Conservation (phyloP, 2,329 filamentous ascomycete species). For the Neofusicoccum ribis region DNA sequence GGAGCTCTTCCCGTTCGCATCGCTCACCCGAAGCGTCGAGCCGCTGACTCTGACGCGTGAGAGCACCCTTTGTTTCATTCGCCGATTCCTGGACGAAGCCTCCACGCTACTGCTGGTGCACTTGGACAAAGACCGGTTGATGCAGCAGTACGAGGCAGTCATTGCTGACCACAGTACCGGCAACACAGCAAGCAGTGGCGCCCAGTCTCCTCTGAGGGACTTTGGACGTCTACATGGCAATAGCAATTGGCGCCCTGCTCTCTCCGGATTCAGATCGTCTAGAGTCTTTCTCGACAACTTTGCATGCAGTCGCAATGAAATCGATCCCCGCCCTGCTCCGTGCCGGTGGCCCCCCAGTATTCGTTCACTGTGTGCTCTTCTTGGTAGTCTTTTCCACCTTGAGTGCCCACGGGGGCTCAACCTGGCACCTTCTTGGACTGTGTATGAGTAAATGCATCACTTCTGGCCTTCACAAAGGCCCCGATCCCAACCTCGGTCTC, state of each 20-base stretch:
- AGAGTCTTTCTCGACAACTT: background rate
- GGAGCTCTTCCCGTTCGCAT: background rate
- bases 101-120: background rate
- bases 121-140: background rate
- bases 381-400: background rate
- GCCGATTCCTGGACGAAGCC: background rate
- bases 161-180: background rate
- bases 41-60: background rate
- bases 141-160: background rate
- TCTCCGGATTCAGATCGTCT: background rate
- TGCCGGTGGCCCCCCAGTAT: background rate
- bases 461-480: background rate
- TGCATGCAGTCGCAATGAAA: background rate
- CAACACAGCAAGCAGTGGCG: background rate
- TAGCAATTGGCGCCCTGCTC: background rate
- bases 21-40: no score
- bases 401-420: background rate
- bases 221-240: background rate
- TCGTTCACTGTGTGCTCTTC: background rate
- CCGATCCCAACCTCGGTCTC: background rate
- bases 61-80: background rate
- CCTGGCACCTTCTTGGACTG: background rate
- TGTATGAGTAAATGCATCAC: background rate
- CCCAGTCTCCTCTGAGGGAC: background rate
- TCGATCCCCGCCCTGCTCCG: background rate